A percentile compares a stretch with the other conserved stretches of the same genome.
phyloP scores from a whole-genome alignment of 2,329 filamentous ascomycete species.

The Paecilomyces niveus region DNA sequence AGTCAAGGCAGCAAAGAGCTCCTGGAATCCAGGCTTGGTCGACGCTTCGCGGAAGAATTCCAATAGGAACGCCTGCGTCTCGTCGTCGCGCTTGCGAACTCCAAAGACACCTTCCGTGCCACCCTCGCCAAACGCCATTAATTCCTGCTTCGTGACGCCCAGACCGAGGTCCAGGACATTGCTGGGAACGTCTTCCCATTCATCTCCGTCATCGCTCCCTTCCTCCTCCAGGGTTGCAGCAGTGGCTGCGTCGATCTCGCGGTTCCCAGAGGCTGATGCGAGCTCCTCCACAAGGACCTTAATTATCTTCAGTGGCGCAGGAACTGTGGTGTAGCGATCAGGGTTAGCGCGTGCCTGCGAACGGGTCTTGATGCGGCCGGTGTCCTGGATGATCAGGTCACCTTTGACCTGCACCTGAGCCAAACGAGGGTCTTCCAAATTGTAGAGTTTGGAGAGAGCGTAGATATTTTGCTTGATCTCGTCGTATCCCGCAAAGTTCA shows the following conservation, averaged over 20 bases:
- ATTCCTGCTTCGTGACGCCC: conserved; percentile 60
- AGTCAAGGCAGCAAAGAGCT: conserved; percentile 49
- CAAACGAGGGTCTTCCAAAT: conserved; percentile 74
- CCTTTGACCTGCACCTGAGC: conserved; percentile 79
- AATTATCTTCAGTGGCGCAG: conserved; percentile 87
- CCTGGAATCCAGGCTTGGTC: conserved; percentile 47
- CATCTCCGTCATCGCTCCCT: conserved; percentile 63
- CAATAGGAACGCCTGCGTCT: conserved; percentile 76
- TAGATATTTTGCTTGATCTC: conserved; percentile 96
- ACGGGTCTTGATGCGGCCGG: conserved; percentile 84
- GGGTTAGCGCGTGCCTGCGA: conserved; percentile 84
- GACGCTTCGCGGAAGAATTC: conserved; percentile 66
- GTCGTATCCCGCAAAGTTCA: conserved; percentile 96
- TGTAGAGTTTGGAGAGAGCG: conserved; percentile 84
- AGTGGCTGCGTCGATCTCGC: conserved; percentile 47
- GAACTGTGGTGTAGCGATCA: conserved; percentile 79
- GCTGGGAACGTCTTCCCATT: conserved; percentile 82
- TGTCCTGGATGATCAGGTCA: conserved; percentile 74
- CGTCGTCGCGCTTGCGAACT: conserved; percentile 69
- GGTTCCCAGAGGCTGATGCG: conserved; percentile 63
- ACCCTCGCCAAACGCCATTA: conserved; percentile 65
- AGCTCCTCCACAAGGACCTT: conserved; percentile 95
- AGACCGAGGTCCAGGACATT: conserved; percentile 70
- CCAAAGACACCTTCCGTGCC: conserved; percentile 42
- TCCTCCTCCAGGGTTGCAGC: conserved; percentile 54